phyloP scores from a whole-genome alignment of 768 basidiomycete genomes.

The Podaxis sp. region DNA sequence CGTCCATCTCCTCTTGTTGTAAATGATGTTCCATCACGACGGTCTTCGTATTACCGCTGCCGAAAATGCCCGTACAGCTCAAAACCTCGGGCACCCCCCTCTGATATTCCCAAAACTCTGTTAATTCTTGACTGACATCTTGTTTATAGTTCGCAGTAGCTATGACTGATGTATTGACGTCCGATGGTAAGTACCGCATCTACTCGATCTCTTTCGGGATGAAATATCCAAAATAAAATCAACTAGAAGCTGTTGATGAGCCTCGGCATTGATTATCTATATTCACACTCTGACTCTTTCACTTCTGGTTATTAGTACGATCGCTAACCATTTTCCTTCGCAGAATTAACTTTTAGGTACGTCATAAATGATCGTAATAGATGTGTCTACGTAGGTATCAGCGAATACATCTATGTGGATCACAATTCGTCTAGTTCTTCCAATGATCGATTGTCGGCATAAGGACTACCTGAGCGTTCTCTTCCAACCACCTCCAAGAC shows the following conservation, averaged over 20 bases:
- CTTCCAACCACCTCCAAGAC: constrained; percentile 28
- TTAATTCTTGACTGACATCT: constrained; percentile 17
- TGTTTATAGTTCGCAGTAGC: background rate
- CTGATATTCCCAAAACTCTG: constrained; percentile 44
- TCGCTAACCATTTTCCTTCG: background rate
- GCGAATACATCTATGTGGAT: background rate
- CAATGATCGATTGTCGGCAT: constrained; percentile 1
- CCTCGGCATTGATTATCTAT: constrained; percentile 60
- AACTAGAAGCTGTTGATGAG: constrained; percentile 93
- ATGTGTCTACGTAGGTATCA: background rate
- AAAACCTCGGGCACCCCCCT: constrained; percentile 76
- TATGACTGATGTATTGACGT: background rate
- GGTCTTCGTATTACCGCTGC: constrained; percentile 85
- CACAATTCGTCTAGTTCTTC: background rate
- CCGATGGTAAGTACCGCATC: background rate
- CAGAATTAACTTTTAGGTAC: background rate
- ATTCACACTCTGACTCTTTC: constrained; percentile 32
- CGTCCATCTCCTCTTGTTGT: constrained; percentile 19
- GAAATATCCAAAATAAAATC: constrained; percentile 55
- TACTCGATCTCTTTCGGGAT: constrained; percentile 32
- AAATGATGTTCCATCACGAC: constrained; percentile 85
- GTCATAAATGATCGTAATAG: background rate
- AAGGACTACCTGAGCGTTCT: constrained; percentile 21
- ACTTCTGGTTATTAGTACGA: background rate
- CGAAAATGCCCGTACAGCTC: constrained; percentile 96